Evolutionary conservation across 805 yeast species (phyloP), one percentile per base, ranked within the genome.

Genomic region (Priceomyces carsonii): DNA sequence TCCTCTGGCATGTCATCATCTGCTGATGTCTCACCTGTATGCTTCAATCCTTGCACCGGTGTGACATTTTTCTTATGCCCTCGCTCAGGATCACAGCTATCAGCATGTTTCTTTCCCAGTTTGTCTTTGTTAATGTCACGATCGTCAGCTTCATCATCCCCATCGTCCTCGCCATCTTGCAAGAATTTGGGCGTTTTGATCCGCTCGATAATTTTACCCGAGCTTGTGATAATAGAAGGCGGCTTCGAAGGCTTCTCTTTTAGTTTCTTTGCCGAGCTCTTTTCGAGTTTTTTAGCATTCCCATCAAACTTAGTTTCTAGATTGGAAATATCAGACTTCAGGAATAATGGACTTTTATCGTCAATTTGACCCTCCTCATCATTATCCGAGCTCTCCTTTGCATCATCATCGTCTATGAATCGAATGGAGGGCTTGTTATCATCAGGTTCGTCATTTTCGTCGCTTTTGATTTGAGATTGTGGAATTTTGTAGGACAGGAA

Each of bases 401-500:
- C 51, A 18, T 50, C n/a, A n/a, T n/a, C 66, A 7, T 79, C 80
- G 5, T 75, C 78, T 0, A 80, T 73, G 43, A 84, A 73, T 53
- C 70, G 63, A 24, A 80, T 79, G 0, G 88, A 74, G 1, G 86
- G 87, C 42, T 79, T 75, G 19, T 35, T 38, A 1, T 38, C 36
- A 7, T 84, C 87, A 13, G 73, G 75, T 9, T 53, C 62, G 10
- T 85, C 89, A 14, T 75, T 75, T 0, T 83, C 87, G 42, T 81
- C 83, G 39, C 81, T 86, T 30, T 80, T 61, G 1, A 84, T 71
- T 41, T 72, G 78, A 0, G 91, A 77, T 41, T 77, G 72, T 1
- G 93, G 93, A 32, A 84, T 70, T 32, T 83, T 80, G 27, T 79
- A 82, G 2, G 91, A 82, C 22, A 85, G 77, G 46, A 85, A 81